Evolutionary conservation across 202 grass and related monocot genomes (phyloP).

Genomic region (Hordeum pubiflorum): DNA sequence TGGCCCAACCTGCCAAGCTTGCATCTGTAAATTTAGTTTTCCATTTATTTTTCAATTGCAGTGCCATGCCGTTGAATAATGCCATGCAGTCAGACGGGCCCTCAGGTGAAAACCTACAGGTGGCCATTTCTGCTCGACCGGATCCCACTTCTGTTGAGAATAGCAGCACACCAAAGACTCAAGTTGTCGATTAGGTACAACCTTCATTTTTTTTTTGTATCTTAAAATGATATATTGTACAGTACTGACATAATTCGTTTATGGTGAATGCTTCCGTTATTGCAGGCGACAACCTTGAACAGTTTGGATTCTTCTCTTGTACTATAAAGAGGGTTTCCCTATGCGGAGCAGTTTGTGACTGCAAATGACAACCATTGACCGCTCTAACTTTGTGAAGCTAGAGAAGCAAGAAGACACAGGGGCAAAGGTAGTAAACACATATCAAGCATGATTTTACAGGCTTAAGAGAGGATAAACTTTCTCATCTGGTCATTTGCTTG

Average conservation of each 20-base stretch:
- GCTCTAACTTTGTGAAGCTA: neutral
- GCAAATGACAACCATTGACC: too few relatives aligned
- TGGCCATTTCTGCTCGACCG: neutral
- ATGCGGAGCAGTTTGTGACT: too few relatives aligned
- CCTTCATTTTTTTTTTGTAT: neutral
- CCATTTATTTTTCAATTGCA: neutral
- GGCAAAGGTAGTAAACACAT: slow-evolving; percentile 23
- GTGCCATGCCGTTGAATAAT: neutral
- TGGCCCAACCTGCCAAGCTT: neutral
- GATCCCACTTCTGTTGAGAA: slow-evolving; percentile 3
- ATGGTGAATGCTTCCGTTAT: neutral
- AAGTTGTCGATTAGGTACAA: neutral
- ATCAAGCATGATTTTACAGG: neutral
- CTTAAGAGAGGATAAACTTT: slow-evolving; percentile 5
- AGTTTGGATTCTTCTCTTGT: neutral
- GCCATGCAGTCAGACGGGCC: neutral
- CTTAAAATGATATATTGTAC: neutral
- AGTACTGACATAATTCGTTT: neutral
- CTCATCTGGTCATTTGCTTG: slow-evolving; percentile 15
- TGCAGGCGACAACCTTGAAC: slow-evolving; percentile 16
- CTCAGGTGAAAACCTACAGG: neutral
- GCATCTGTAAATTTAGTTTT: neutral
- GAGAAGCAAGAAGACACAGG: neutral
- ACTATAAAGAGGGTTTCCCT: neutral
- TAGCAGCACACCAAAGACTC: neutral